Evolutionary conservation across 2,329 filamentous ascomycete genomes (phyloP), one percentile per base, ranked within the genome.

Genomic region (Neoscytalidium dimidiatum): DNA sequence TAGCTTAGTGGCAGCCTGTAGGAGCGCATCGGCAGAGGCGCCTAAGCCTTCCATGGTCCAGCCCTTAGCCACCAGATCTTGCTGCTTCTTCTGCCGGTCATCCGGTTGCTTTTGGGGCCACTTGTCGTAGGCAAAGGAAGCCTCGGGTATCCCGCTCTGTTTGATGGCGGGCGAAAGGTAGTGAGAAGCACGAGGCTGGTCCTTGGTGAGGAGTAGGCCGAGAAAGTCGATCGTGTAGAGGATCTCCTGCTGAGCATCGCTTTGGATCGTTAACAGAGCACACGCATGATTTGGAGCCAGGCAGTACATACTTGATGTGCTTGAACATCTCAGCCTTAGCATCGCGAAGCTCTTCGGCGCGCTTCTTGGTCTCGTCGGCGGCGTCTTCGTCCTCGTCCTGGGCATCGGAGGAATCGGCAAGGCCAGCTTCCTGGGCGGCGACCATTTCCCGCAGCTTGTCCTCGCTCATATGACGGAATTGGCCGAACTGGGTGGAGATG

Each of bases 131-230:
- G 89, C 91, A 41, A 97, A 80, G 1, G 91, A 92, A 11, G 92
- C 92, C 38, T 90, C 85, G 13, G 92, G 90, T 9, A 92, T 87
- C 3, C 63, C 63, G 67, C 86, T 82, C 9, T 91, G 84, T 71
- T 91, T 91, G 21, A 96, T 81, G 21, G 82, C 83, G 14, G 86
- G 84, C 0, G 91, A 92, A 67, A 97, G 85, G 4, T 92, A 92
- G 52, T 88, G 83, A 4, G 90, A 91, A 68, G 89, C 86, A 8
- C 85, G 86, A 0, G 92, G 90, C n/a, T 83, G 83, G 73, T 95
- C 87, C 75, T 93, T 94, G n/a, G 92, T 92, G 17, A 95, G 83
- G 1, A 96, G 83, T 6, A 96, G 85, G 31, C 93, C 96, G 64
- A 96, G 80, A 71, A 94, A 92, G 75, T 97, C 92, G 71, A 96